Evolutionary conservation across 192 early-diverging fungal species (phyloP), one percentile per base, ranked within the genome.

Genomic region (Fimicolochytrium jonesii): DNA sequence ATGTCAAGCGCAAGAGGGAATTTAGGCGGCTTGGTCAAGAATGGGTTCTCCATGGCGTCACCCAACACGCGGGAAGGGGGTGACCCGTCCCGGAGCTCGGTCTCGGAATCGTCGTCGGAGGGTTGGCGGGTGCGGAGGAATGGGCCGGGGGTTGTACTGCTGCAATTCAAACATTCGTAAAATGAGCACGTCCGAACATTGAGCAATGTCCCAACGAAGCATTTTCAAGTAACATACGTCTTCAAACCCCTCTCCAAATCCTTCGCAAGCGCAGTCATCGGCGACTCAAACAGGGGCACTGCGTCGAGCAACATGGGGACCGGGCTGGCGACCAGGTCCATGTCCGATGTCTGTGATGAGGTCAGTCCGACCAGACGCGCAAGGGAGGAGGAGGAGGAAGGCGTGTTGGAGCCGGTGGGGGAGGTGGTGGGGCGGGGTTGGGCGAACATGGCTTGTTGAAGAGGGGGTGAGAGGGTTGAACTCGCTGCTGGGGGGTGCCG

Each of bases 251-350:
- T n/a, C n/a, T n/a, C 28, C 49, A 51, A 22, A 28, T 51, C 49
- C n/a, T n/a, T 51, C 15, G 49, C 49, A 17, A 51, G 28, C 17
- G 49, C 49, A n/a, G 49, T 25, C 28, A 51, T 51, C 20, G 49
- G 49, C 28, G 49, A 51, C 4, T 26, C 41, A 42, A 42, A 1
- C 20, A 18, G 17, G 41, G 41, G 41, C 41, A 18, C 17, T 1
- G 17, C 41, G 17, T 15, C 41, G 17, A 18, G 41, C 41, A 18
- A 15, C 17, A 42, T 42, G 41, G 41, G 41, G 20, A 42, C 17
- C 0, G 41, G 41, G 41, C 41, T 42, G 17, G 41, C 20, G 41
- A 42, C 41, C 1, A 18, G 20, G 41, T n/a, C n/a, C n/a, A n/a
- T n/a, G n/a, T n/a, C n/a, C n/a, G n/a, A n/a, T n/a, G n/a, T n/a